These are phyloP conservation scores for Alternaria triticimaculans DNA, from an alignment of 2,329 filamentous ascomycete species.

Conservation along the genomic window DNA sequence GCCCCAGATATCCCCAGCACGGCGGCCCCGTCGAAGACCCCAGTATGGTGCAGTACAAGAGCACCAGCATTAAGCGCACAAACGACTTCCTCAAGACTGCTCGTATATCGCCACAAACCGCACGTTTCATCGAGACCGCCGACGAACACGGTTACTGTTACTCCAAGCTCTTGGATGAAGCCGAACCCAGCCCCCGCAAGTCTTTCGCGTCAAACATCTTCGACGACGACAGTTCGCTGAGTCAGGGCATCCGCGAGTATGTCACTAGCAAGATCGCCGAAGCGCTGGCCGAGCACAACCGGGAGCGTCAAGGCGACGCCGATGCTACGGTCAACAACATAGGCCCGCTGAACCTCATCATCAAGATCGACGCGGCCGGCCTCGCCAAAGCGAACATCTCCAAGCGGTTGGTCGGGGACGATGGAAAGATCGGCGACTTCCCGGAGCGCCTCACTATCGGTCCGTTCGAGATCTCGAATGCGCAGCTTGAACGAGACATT, in stretches of 20 bases:
- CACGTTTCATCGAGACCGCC: not conserved
- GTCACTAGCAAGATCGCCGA: slow-evolving; percentile 14
- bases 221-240: not conserved
- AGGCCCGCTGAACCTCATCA: not conserved
- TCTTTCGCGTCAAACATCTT: slow-evolving; percentile 5
- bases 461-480: not conserved
- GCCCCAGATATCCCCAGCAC: not conserved
- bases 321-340: not conserved
- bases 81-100: not conserved
- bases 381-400: not conserved
- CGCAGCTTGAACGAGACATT: not conserved
- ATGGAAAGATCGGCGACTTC: not conserved
- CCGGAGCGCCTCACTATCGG: not conserved
- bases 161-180: not conserved
- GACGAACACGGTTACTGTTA: not conserved
- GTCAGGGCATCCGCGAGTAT: slow-evolving; percentile 10
- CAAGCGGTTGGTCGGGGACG: not conserved
- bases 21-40: not conserved
- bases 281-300: not conserved
- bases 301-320: not conserved
- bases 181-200: not conserved
- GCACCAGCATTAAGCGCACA: not conserved
- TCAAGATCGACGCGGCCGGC: not conserved
- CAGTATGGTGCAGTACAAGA: not conserved
- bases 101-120: not conserved